Evolutionary conservation across 1,284 basidiomycete species (phyloP), one percentile per base, ranked within the genome.

Genomic region (Austroboletus niveus): DNA sequence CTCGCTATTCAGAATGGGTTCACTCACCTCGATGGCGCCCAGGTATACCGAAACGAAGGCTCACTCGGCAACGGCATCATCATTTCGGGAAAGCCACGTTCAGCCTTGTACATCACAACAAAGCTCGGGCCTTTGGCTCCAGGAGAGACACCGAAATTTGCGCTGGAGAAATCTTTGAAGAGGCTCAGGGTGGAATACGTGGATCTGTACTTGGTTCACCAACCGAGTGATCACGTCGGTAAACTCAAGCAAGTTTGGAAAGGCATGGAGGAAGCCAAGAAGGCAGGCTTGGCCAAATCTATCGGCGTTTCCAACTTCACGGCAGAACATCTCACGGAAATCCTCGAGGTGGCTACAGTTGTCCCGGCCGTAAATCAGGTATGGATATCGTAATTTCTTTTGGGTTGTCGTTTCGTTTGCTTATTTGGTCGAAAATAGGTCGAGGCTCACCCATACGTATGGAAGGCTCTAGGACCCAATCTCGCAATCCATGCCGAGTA

Each of bases 241-340:
- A 47, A 73, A 52, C 70, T 87, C 51, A 74, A 75, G 61, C 70
- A 76, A 24, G 68, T 81, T 47, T 94, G 92, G 92, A 78, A 78
- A 56, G 76, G 77, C 12, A 78, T 94, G 76, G 89, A 92, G 64
- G 79, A 76, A 42, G 69, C 87, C 45, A 78, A 88, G 68, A 70
- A 71, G 44, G 81, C 82, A 43, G 89, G 89, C 1, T 70, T 92
- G 42, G 74, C 88, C 36, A 87, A 79, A 68, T 85, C 82, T 39
- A 89, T 95, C 53, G 93, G 93, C 2, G 90, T 96, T 14, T 90
- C 86, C 49, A 95, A 95, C 73, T 94, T 87, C 69, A 78, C 75
- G 15, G 75, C 85, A 17, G 72, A 81, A 53, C 78, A 94, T 58
- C 69, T 94, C 41, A 69, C 84, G 54, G 78, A 79, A 47, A 72